Evolutionary conservation across 805 yeast species (phyloP).

Genomic region (Brettanomyces bruxellensis): DNA sequence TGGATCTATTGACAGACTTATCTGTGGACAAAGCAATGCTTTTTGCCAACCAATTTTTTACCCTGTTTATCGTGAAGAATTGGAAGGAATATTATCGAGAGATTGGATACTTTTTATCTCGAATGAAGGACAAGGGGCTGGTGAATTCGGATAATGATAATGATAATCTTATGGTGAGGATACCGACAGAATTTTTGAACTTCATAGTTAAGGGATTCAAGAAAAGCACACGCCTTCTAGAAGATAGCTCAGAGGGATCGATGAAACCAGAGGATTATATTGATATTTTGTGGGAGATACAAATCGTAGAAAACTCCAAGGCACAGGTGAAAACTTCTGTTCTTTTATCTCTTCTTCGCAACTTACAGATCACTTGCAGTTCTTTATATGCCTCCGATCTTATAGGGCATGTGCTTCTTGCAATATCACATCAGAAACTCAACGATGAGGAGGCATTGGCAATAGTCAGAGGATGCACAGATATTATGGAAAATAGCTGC

Average conservation of each 20-base stretch:
- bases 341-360: constrained; percentile 14
- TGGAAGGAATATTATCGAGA: constrained; percentile 30
- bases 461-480: not conserved
- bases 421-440: constrained; percentile 20
- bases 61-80: constrained; percentile 35
- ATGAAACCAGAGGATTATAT: constrained; percentile 23
- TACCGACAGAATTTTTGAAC: constrained; percentile 26
- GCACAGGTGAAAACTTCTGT: constrained; percentile 17
- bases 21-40: constrained; percentile 36
- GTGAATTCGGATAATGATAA: constrained; percentile 3
- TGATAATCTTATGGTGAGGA: constrained; percentile 12
- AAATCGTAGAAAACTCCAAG: constrained; percentile 30
- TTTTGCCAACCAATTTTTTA: constrained; percentile 37
- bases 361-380: constrained; percentile 3
- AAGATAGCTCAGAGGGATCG: constrained; percentile 3
- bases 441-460: not conserved
- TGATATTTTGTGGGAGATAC: constrained; percentile 39
- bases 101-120: constrained; percentile 34
- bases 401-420: constrained; percentile 30
- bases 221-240: constrained; percentile 3
- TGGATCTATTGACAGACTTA: constrained; percentile 35
- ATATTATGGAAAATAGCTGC: not conserved
- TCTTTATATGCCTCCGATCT: constrained; percentile 31
- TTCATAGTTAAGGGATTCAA: constrained; percentile 20
- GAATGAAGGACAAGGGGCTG: constrained; percentile 22